Evolutionary conservation across 495 filamentous ascomycete species (phyloP), one percentile per base, ranked within the genome.

Genomic region (Glutinoglossum americanum): DNA sequence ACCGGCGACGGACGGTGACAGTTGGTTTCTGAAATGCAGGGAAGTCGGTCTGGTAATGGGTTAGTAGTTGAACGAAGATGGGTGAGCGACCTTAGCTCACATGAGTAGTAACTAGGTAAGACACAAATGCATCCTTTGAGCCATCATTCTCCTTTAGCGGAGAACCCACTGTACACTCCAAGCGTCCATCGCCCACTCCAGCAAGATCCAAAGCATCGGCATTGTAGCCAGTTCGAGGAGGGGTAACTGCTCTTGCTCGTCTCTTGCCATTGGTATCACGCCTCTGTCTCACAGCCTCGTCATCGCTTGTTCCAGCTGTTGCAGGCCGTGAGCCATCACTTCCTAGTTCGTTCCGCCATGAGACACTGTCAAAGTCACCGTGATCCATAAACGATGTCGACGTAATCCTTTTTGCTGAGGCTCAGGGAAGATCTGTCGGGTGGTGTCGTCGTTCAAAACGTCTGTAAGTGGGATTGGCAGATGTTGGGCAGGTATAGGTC

Each of bases 111-210:
- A 97, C 87, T 27, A 89, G 71, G 70, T 97, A 98, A 8, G 90
- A 96, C 54, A 97, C 82, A 72, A 90, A 98, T 54, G 87, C 84
- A 71, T 97, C 89, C 69, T 95, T 96, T 55, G 89, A 93, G n/a
- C 93, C 90, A 64, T 96, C 88, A 62, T 85, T 87, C 70, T 95
- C 92, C 66, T 95, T 96, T 63, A 87, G 74, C 19, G 92, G 89
- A 45, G 80, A 74, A 49, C 79, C 77, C 26, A 98, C 89, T 33
- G 68, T 80, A 66, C 87, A 94, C 63, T 95, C 85, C 47, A 98
- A 76, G 27, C 78, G 76, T 55, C 89, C 89, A 55, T 84, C 82
- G 57, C 80, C 85, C 60, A 86, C 73, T 51, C 83, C 84, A 58
- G 77, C 79, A 56, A 80, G 72, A 62, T 83, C 81, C 39, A 77